Conservation (phyloP, 345 rosid species). For the Populus alba region DNA sequence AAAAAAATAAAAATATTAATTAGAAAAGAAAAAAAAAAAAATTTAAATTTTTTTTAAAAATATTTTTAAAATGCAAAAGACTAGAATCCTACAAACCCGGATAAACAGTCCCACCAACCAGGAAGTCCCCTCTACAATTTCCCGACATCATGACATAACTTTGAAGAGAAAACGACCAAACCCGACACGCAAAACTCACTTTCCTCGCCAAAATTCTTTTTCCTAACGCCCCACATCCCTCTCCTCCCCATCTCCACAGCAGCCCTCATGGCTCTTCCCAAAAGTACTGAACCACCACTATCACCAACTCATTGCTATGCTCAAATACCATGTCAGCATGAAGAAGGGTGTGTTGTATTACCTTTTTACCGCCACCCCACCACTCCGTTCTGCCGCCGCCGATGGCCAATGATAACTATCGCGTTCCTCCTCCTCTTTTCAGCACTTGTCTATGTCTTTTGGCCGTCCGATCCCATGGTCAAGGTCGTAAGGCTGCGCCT, state of each 20-base stretch:
- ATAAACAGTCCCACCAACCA: too few relatives aligned
- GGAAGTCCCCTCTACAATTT: too few relatives aligned
- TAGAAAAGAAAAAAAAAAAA: too few relatives aligned
- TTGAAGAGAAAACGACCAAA: too few relatives aligned
- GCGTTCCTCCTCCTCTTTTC: constrained; percentile 36
- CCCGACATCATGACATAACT: too few relatives aligned
- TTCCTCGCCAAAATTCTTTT: too few relatives aligned
- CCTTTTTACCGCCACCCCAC: constrained; percentile 2
- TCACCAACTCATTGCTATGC: constrained; percentile 21
- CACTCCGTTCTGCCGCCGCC: constrained; percentile 12
- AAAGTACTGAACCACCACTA: not conserved
- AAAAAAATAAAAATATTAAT: too few relatives aligned
- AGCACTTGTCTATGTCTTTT: constrained; percentile 40
- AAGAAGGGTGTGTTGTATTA: constrained; percentile 29
- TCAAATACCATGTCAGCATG: constrained; percentile 24
- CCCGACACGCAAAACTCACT: too few relatives aligned
- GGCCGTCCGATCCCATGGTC: constrained; percentile 76
- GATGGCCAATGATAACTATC: constrained; percentile 22
- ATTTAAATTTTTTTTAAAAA: too few relatives aligned
- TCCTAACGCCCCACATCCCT: not conserved
- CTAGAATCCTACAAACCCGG: too few relatives aligned
- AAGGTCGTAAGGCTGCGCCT: constrained; percentile 52
- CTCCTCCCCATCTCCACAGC: constrained; percentile 7
- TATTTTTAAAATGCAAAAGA: too few relatives aligned
- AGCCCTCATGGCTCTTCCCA: constrained; percentile 35